These are phyloP conservation scores for Rhipidocladum racemiflorum DNA, from an alignment of 176 grass and related monocot species.

Conservation along the genomic window DNA sequence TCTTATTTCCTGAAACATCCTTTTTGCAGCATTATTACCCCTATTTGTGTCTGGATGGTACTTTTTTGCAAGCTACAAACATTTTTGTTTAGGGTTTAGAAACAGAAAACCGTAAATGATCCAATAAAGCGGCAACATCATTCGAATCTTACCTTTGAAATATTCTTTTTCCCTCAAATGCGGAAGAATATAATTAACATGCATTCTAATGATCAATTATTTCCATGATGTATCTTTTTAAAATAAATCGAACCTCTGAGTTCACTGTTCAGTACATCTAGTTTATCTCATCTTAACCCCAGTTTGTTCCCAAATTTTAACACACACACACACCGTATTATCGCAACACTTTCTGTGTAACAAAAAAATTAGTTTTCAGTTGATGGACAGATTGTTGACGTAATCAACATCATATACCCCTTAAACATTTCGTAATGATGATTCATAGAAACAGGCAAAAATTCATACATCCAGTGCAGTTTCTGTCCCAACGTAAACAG, in stretches of 20 bases:
- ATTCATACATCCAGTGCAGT: not conserved
- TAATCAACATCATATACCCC: not conserved
- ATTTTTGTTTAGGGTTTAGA: conserved; percentile 10
- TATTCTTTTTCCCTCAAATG: not conserved
- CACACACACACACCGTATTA: not conserved
- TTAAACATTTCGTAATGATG: conserved; percentile 9
- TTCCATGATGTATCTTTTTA: not conserved
- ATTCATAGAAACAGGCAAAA: conserved; percentile 6
- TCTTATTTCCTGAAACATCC: conserved; percentile 91
- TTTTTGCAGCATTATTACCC: conserved; percentile 67
- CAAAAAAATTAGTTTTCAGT: conserved; percentile 11
- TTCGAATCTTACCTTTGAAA: not conserved
- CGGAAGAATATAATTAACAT: not conserved
- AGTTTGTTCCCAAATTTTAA: not conserved
- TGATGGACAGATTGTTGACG: not conserved
- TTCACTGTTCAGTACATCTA: conserved; percentile 19
- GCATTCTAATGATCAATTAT: not conserved
- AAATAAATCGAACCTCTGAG: not conserved
- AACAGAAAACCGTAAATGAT: conserved; percentile 8
- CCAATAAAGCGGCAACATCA: conserved; percentile 19
- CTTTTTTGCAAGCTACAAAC: conserved; percentile 84
- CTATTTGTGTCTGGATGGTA: conserved; percentile 92
- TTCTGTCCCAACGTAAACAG: not conserved
- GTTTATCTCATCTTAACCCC: conserved; percentile 19
- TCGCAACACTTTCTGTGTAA: not conserved